phyloP scores from a whole-genome alignment of 2,329 filamentous ascomycete species.

The Cryphonectria carpinicola region DNA sequence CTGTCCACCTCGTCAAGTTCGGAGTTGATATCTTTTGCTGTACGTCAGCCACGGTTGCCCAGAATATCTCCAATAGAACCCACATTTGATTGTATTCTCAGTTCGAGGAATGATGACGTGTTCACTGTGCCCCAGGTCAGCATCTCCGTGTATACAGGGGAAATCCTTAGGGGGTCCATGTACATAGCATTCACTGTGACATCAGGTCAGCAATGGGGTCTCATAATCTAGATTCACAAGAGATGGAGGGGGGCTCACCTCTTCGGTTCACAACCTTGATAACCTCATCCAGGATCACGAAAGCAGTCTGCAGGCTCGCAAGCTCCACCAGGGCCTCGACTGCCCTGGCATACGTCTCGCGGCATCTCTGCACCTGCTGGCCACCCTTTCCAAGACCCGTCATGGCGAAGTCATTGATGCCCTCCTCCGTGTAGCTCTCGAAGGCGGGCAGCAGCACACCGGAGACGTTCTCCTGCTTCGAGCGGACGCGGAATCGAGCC shows the following conservation, averaged over 20 bases:
- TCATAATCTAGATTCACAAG: neutral
- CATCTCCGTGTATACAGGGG: neutral
- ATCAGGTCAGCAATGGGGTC: constrained; percentile 38
- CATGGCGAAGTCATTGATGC: constrained; percentile 92
- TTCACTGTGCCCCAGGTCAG: constrained; percentile 56
- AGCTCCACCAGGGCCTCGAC: constrained; percentile 96
- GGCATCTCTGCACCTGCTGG: constrained; percentile 91
- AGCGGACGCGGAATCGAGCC: constrained; percentile 88
- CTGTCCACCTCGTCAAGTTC: constrained; percentile 96
- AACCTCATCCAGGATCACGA: constrained; percentile 96
- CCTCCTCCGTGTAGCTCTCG: constrained; percentile 86
- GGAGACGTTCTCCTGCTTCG: constrained; percentile 97
- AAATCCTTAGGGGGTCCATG: constrained; percentile 38
- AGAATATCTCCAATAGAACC: constrained; percentile 33
- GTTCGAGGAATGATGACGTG: constrained; percentile 97
- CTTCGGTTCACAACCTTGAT: constrained; percentile 98
- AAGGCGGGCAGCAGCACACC: constrained; percentile 94
- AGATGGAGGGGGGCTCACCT: constrained; percentile 56
- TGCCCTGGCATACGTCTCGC: constrained; percentile 93
- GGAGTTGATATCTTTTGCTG: constrained; percentile 82
- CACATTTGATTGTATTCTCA: constrained; percentile 99
- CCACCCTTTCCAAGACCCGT: constrained; percentile 96
- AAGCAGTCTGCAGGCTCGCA: constrained; percentile 94
- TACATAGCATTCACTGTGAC: constrained; percentile 85
- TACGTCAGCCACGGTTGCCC: constrained; percentile 14